Evolutionary conservation across 2,329 filamentous ascomycete species (phyloP).

Genomic region (Tolypocladium inflatum): DNA sequence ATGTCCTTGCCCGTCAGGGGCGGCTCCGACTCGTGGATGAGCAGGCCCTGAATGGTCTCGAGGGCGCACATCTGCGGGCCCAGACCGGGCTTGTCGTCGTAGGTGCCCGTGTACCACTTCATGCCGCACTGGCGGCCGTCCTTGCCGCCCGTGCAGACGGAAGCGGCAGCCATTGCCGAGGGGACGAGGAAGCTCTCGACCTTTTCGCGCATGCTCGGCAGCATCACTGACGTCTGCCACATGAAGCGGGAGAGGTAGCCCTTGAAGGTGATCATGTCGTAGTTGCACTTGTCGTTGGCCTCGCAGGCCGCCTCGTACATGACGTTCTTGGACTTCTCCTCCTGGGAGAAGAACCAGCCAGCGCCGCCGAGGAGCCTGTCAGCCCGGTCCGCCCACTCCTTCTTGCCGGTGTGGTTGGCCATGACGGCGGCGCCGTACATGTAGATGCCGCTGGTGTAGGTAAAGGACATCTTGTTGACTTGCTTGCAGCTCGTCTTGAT

Average conservation of each 20-base stretch:
- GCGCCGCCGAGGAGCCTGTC: conserved; percentile 41
- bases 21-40: conserved; percentile 31
- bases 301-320: conserved; percentile 64
- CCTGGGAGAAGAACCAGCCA: conserved; percentile 44
- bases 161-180: conserved; percentile 45
- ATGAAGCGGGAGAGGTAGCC: conserved; percentile 57
- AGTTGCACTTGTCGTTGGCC: conserved; percentile 42
- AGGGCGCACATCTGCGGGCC: conserved; percentile 58
- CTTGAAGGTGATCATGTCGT: conserved; percentile 60
- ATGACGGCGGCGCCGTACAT: conserved; percentile 55
- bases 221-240: conserved; percentile 46
- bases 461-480: conserved; percentile 48
- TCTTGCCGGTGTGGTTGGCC: conserved; percentile 48
- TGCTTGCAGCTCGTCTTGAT: conserved; percentile 42
- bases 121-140: conserved; percentile 47
- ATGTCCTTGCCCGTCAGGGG: conserved; percentile 41
- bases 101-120: conserved; percentile 51
- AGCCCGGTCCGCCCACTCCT: conserved; percentile 44
- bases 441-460: conserved; percentile 57
- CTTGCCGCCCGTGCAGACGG: conserved; percentile 45
- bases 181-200: conserved; percentile 39
- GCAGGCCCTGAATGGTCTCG: conserved; percentile 51
- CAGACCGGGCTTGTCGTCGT: conserved; percentile 44
- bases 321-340: conserved; percentile 42
- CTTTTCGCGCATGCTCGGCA: conserved; percentile 40